Evolutionary conservation across 2,329 filamentous ascomycete genomes (phyloP), one percentile per base, ranked within the genome.

Genomic region (Fusarium sp.): DNA sequence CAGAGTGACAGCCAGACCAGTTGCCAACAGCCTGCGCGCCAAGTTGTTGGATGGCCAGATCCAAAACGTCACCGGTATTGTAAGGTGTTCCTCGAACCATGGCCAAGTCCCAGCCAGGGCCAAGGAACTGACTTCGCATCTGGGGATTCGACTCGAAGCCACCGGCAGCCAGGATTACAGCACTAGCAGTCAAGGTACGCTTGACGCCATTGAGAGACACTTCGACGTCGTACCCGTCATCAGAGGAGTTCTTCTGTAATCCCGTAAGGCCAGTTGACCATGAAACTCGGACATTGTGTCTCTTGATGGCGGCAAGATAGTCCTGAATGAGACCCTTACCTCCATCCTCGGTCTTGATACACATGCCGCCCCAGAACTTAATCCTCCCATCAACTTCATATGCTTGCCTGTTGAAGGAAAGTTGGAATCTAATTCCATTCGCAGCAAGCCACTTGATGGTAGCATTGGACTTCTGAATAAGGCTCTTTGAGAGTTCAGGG

Each of bases 61-160:
- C 33, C 19, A 67, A 7, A 33, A 60, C 63, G 19, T 67, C 64
- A 3, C 64, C 67, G 1, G 55, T 71, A 14, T 70, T 70, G n/a
- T 71, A 70, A 9, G 67, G 68, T 8, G 68, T 70, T 12, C 86
- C 73, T 1, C 73, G 70, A 2, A 75, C 70, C 73, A 72, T 75
- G 14, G 73, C 73, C 46, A 75, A 37, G n/a, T 75, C 73, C 73
- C 73, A 75, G 3, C 64, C 67, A 3, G 73, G 67, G 0, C 90
- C 90, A 15, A 86, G 80, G 55, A 82, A 84, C 58, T 89, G 85
- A 7, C 83, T 80, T n/a, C 89, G 84, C 82, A 91, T 83, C 5
- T 84, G 82, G 0, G 89, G 82, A 41, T 87, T 90, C 10, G 89
- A 85, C 78, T 67, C 64, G 3, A 67, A 67, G 4, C 64, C 64